Conservation (phyloP, 495 filamentous ascomycete species). For the Annulohypoxylon bovei region DNA sequence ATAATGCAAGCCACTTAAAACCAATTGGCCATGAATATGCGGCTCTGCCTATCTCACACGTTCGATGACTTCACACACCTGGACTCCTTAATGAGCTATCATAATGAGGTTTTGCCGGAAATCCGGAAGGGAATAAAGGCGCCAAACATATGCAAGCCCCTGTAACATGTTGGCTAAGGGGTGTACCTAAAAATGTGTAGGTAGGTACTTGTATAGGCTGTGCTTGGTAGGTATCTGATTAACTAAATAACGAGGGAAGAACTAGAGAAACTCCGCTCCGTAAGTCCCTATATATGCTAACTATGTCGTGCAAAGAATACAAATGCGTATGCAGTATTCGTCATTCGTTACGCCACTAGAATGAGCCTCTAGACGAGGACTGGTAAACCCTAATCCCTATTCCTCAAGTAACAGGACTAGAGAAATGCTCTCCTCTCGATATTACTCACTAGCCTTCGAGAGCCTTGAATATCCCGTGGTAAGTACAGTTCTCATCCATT, state of each 20-base stretch:
- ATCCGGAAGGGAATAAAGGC: neutral
- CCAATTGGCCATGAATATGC: neutral
- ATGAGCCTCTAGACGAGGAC: neutral
- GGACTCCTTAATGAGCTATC: neutral
- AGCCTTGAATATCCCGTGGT: constrained; percentile 28
- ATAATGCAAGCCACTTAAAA: neutral
- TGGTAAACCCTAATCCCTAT: neutral
- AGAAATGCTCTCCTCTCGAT: neutral
- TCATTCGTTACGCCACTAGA: constrained; percentile 8
- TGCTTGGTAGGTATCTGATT: neutral
- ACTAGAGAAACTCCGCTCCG: constrained; percentile 24
- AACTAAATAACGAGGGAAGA: constrained; percentile 8
- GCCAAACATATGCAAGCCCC: neutral
- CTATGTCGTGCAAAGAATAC: neutral
- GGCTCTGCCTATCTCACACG: neutral
- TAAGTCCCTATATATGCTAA: constrained; percentile 10
- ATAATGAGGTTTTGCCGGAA: neutral
- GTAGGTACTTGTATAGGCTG: too few relatives aligned
- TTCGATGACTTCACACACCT: neutral
- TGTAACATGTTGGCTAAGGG: neutral
- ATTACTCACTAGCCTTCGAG: constrained; percentile 1
- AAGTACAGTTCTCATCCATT: constrained; percentile 36
- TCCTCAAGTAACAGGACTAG: neutral
- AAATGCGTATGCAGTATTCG: constrained; percentile 1
- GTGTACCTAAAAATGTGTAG: neutral